Base-by-base conservation (phyloP, 2,329 filamentous ascomycete genomes). In the Fusarium camptoceras region DNA sequence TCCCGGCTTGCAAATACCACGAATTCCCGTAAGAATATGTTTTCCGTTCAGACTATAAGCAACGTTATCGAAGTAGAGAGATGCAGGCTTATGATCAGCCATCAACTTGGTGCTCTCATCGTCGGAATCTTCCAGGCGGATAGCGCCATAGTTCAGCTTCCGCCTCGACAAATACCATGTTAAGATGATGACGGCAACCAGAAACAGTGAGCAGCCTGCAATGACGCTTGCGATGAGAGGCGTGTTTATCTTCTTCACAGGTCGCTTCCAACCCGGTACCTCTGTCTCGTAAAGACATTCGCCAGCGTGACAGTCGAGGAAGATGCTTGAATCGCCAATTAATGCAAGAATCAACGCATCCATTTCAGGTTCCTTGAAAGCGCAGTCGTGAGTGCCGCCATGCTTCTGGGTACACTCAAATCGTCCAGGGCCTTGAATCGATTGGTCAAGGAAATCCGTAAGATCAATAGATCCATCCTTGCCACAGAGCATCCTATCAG, bases 171-270 rank as follows among this genome's bases (percentile, higher is more conserved):
- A 83, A 78, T 97, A 97, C 94, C 94, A 99, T 22, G 94, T 89
- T 2, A 89, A 76, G 18, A 98, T 82, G 49, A 98, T 93, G 53
- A 95, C 88, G 3, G 89, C 92, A n/a, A 97, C 94, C 15, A 99
- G 85, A 76, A 98, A 97, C 1, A 99, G 85, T 1, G 92, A 92
- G 75, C 90, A 92, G 9, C 89, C 91, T 25, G 94, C 94, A 75
- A 99, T 98, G 48, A 98, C 92, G 16, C 93, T 92, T 14, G 97
- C 95, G 73, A 99, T 99, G 50, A 99, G 86, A 5, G 95, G 96
- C 0, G 95, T 98, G 79, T 99, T 99, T 82, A 99, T 98, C 78
- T 91, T 91, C 83, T 98, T 97, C 64, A 98, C 87, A 1, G 95
- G 94, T 22, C 92, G 88, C 72, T 92, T 86, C 76, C 97, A 99